Evolutionary conservation across 352 stramenopile genomes (phyloP).

Genomic region (Phytophthora citricola): DNA sequence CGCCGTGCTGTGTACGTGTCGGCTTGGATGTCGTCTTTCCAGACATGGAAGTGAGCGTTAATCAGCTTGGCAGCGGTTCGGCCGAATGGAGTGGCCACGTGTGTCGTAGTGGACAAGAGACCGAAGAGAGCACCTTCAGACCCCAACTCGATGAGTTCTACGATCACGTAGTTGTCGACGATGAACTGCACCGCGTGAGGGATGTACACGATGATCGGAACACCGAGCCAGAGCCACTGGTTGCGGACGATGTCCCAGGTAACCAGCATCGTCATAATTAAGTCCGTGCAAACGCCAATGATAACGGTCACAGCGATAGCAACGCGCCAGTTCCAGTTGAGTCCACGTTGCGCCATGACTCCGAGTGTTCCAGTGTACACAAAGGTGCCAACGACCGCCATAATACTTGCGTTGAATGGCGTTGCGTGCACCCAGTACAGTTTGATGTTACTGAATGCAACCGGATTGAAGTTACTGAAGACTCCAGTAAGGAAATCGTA

Average conservation of each 20-base stretch:
- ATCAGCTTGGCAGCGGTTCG: slow-evolving; percentile 56
- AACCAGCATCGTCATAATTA: slow-evolving; percentile 55
- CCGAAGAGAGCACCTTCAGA: slow-evolving; percentile 61
- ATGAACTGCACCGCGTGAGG: slow-evolving; percentile 57
- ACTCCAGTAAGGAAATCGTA: slow-evolving; percentile 70
- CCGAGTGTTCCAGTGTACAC: slow-evolving; percentile 49
- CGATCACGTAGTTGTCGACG: slow-evolving; percentile 52
- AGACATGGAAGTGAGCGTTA: slow-evolving; percentile 55
- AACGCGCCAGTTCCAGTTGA: slow-evolving; percentile 60
- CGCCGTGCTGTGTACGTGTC: slow-evolving; percentile 51
- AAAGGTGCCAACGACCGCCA: slow-evolving; percentile 50
- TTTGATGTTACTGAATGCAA: slow-evolving; percentile 54
- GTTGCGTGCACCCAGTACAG: slow-evolving; percentile 62
- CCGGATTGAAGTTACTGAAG: slow-evolving; percentile 67
- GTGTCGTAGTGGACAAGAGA: slow-evolving; percentile 47
- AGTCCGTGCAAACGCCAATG: slow-evolving; percentile 42
- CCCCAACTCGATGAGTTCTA: slow-evolving; percentile 54
- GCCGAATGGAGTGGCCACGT: slow-evolving; percentile 52
- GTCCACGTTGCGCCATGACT: slow-evolving; percentile 45
- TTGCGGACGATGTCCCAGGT: slow-evolving; percentile 54
- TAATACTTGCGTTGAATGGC: slow-evolving; percentile 59
- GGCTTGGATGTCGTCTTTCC: slow-evolving; percentile 48
- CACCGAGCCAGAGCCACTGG: slow-evolving; percentile 64
- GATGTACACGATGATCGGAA: slow-evolving; percentile 49
- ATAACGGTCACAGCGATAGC: slow-evolving; percentile 47